Conservation (phyloP, 1,284 basidiomycete genomes). For the Leucoagaricus sp. region DNA sequence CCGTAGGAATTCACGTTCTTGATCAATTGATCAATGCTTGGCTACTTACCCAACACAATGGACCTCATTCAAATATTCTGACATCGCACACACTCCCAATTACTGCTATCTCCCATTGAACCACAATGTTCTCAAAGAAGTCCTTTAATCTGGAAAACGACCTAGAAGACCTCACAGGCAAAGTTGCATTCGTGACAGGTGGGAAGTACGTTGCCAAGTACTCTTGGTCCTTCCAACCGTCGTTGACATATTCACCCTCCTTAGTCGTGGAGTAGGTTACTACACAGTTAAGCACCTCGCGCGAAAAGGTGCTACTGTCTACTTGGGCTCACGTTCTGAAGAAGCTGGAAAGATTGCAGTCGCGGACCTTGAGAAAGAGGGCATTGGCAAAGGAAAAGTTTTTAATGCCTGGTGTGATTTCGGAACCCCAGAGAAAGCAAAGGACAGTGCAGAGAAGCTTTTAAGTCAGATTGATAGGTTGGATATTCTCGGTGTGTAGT, state of each 20-base stretch:
- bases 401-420: conserved; percentile 50
- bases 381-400: conserved; percentile 36
- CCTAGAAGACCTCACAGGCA: conserved; percentile 32
- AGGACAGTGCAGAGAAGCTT: conserved; percentile 41
- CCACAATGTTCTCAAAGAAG: conserved; percentile 1
- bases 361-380: conserved; percentile 36
- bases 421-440: conserved; percentile 42
- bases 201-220: conserved; percentile 33
- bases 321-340: conserved; percentile 44
- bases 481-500: conserved; percentile 31
- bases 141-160: conserved; percentile 27
- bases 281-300: conserved; percentile 47
- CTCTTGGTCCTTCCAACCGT: neutral
- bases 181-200: conserved; percentile 44
- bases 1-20: neutral
- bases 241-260: neutral
- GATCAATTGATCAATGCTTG: too few relatives aligned
- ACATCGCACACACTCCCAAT: neutral
- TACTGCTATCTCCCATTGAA: neutral
- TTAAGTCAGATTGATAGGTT: conserved; percentile 30
- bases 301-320: conserved; percentile 45
- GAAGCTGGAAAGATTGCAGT: conserved; percentile 40
- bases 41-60: neutral
- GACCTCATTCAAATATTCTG: too few relatives aligned
- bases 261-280: conserved; percentile 45